Base-by-base conservation (phyloP, 2,329 filamentous ascomycete genomes). In the Aspergillus pseudoterreus region DNA sequence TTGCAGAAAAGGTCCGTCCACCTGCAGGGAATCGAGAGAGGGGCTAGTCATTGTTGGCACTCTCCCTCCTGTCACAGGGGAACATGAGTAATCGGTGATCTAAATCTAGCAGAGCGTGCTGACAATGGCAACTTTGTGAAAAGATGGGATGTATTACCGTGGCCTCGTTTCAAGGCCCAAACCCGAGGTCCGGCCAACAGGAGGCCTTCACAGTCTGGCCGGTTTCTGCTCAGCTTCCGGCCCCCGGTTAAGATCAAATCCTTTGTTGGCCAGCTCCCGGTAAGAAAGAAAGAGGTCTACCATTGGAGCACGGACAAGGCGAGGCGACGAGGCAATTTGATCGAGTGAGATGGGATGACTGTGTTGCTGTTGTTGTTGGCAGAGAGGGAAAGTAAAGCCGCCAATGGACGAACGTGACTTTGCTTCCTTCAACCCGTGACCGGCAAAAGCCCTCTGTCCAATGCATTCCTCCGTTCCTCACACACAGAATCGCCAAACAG, bases 1-100 rank as follows among this genome's bases (percentile, higher is more conserved):
- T 39, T 52, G 53, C 51, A 43, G 47, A 32, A 47, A 52, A 50
- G 54, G 52, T 45, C 54, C 54, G 54, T 57, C 50, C 57, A 51
- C 52, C 47, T 55, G 51, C 51, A 53, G 49, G 43, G 45, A 47
- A 41, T 30, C 39, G 4, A n/a, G 46, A 24, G 49, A 46, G 38
- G 49, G 45, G 54, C 27, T 38, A 21, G 33, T 12, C 22, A 32
- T 41, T 10, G 35, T 12, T 27, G 35, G 45, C 35, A 47, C 27
- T 21, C 15, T 14, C 14, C 15, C 15, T 14, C 14, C 15, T 14
- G 10, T 42, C 19, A 42, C 19, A 22, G 22, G 39, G 11, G 10
- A 21, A 21, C 19, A 15, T 42, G 39, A 38, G 35, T 38, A 38
- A 38, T n/a, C 12, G 35, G 11, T 17, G 15, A 15, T 38, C 15